Conservation (phyloP, 2,329 filamentous ascomycete genomes). For the Iodosphaeria phyllophila region DNA sequence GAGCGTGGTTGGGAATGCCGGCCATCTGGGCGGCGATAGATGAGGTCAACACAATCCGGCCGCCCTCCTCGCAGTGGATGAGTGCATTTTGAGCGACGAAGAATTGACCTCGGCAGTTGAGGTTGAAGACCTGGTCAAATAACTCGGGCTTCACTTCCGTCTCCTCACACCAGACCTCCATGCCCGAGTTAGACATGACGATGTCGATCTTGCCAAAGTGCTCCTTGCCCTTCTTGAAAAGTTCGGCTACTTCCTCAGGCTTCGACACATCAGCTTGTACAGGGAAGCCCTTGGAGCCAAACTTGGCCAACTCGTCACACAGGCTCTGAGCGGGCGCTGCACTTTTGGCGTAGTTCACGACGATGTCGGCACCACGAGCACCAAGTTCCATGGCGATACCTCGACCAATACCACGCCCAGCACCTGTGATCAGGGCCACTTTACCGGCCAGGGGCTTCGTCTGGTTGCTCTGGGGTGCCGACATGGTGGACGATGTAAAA, state of each 20-base stretch:
- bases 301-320: constrained; percentile 31
- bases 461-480: constrained; percentile 10
- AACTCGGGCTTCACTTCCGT: constrained; percentile 52
- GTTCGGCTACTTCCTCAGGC: constrained; percentile 35
- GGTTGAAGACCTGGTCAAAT: constrained; percentile 53
- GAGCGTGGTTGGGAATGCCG: constrained; percentile 48
- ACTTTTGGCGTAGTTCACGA: constrained; percentile 49
- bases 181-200: constrained; percentile 54
- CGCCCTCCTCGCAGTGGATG: constrained; percentile 49
- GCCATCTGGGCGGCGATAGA: constrained; percentile 49
- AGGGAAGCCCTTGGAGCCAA: constrained; percentile 36
- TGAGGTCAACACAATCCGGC: constrained; percentile 54
- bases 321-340: constrained; percentile 34
- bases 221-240: constrained; percentile 46
- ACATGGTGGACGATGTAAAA: too few relatives aligned
- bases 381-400: constrained; percentile 50
- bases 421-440: constrained; percentile 43
- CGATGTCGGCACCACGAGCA: constrained; percentile 41
- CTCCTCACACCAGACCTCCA: constrained; percentile 52
- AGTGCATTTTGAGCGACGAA: constrained; percentile 62
- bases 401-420: constrained; percentile 46
- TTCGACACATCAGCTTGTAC: constrained; percentile 48
- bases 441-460: constrained; percentile 25
- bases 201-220: constrained; percentile 55
- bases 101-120: constrained; percentile 56